phyloP scores from a whole-genome alignment of 2,329 filamentous ascomycete species.

The Cladosporium sp. region DNA sequence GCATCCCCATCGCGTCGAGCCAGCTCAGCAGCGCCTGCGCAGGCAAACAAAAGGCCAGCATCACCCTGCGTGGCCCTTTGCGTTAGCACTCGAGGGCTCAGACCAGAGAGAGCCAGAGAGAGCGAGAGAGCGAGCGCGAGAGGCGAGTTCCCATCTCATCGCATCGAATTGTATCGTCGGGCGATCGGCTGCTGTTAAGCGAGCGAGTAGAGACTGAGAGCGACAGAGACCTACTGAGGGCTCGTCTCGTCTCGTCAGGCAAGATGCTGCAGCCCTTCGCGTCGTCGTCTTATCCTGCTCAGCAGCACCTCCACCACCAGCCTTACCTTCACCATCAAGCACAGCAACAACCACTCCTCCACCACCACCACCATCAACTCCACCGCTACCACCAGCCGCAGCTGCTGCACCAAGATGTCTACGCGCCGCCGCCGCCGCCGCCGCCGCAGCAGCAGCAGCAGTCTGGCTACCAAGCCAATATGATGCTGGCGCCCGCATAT shows the following conservation, averaged over 20 bases:
- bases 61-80: constrained; percentile 7
- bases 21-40: neutral
- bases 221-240: too few relatives aligned
- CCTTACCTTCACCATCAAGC: constrained; percentile 14
- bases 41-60: constrained; percentile 13
- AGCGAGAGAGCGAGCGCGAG: neutral
- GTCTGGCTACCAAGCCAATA: constrained; percentile 28
- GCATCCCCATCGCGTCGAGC: constrained; percentile 1
- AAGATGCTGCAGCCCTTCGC: constrained; percentile 27
- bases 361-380: constrained; percentile 16
- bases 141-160: neutral
- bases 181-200: constrained; percentile 9
- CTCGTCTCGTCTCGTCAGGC: neutral
- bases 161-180: neutral
- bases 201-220: constrained; percentile 5
- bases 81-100: neutral
- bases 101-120: neutral
- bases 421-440: constrained; percentile 20
- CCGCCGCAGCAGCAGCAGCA: constrained; percentile 28
- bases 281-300: constrained; percentile 20
- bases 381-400: constrained; percentile 28
- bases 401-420: constrained; percentile 24
- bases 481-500: constrained; percentile 36
- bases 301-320: neutral
- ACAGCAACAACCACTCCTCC: constrained; percentile 14